Conservation (phyloP, 1,139 yeast species). For the Magnusiomyces fungicola region DNA sequence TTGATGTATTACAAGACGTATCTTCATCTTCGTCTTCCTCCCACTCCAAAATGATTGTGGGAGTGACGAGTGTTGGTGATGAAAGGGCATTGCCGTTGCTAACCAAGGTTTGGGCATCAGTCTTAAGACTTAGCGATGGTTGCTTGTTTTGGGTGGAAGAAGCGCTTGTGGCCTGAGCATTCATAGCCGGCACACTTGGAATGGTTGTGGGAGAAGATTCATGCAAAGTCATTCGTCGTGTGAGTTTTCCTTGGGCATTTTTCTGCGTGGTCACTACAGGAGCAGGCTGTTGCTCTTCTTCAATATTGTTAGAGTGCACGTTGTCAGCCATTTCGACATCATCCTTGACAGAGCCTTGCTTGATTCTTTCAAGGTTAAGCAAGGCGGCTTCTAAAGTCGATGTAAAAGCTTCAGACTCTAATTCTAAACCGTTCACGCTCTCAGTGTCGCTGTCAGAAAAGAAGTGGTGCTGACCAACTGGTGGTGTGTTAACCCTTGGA, state of each 20-base stretch:
- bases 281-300: too few relatives aligned
- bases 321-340: neutral
- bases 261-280: neutral
- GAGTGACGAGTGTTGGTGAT: slow-evolving; percentile 15
- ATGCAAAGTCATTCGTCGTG: slow-evolving; percentile 23
- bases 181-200: too few relatives aligned
- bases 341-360: too few relatives aligned
- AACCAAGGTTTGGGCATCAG: neutral
- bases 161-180: too few relatives aligned
- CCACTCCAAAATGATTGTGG: slow-evolving; percentile 28
- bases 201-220: slow-evolving; percentile 12
- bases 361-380: slow-evolving; percentile 3
- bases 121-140: slow-evolving; percentile 2
- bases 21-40: slow-evolving; percentile 28
- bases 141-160: neutral
- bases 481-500: slow-evolving; percentile 22
- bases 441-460: neutral
- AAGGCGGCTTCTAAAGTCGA: slow-evolving; percentile 19
- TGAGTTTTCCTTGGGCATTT: slow-evolving; percentile 10
- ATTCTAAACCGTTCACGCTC: neutral
- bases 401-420: slow-evolving; percentile 13
- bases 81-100: neutral
- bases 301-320: neutral
- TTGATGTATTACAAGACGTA: slow-evolving; percentile 4
- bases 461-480: too few relatives aligned